Evolutionary conservation across 2,329 filamentous ascomycete genomes (phyloP), one percentile per base, ranked within the genome.

Genomic region (Albophoma yamanashiensis): DNA sequence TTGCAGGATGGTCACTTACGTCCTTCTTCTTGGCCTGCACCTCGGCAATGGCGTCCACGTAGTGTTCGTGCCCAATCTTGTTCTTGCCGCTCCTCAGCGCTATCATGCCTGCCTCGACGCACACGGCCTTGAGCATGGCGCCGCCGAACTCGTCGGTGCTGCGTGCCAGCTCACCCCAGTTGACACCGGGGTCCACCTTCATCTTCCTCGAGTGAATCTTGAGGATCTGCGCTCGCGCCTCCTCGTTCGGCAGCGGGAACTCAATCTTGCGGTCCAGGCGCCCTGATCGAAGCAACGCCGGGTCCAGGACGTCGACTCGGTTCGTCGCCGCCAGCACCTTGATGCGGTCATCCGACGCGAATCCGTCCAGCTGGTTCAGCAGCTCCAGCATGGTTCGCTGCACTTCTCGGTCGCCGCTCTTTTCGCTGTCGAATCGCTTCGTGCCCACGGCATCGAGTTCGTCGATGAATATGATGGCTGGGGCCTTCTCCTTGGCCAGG

Each of bases 31-130:
- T 88, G 64, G 89, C 87, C 75, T 92, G 91, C 68, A 99, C 94
- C 77, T 99, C 94, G 43, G 92, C 85, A 74, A 99, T 97, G 62
- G 94, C 94, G 80, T 99, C 94, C 57, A 99, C 94, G 72, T 97
- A 99, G 76, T 99, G 91, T 79, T 99, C 94, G 74, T 99, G 94
- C 62, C 89, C 89, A 71, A 99, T 94, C 83, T 97, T 97, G 77
- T 88, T 92, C 82, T 96, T 92, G 63, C 94, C 94, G 74, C 88
- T 91, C 67, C 94, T 85, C 71, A 99, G 80, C 36, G 94, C 94
- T 77, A 99, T 99, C 94, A 99, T 99, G 73, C 94, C 94, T 58
- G 94, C 94, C 79, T 99, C 94, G 34, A 99, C 94, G 74, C 94
- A 99, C 27, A 99, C 94, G 52, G 94, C 94, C 83, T 99, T 99